A percentile compares a stretch with the other conserved stretches of the same genome.
Conservation (phyloP, 2,329 filamentous ascomycete genomes). For the Aspergillus tubingensis region DNA sequence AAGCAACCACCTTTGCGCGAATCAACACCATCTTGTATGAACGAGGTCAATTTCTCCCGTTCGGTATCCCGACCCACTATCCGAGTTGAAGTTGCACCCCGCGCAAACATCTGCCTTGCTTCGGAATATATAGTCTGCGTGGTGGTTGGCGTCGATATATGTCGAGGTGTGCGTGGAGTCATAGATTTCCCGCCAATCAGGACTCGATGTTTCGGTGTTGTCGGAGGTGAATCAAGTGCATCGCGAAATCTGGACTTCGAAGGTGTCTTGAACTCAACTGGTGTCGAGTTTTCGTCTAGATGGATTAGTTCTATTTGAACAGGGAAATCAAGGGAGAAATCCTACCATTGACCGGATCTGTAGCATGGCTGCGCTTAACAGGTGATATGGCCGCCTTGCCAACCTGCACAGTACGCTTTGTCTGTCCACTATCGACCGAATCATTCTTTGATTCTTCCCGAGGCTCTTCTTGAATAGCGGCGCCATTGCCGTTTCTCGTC, state of each 20-base stretch:
- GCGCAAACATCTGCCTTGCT: slow-evolving; percentile 82
- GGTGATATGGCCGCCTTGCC: slow-evolving; percentile 46
- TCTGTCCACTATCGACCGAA: slow-evolving; percentile 41
- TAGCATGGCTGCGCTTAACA: slow-evolving; percentile 48
- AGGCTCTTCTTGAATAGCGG: slow-evolving; percentile 32
- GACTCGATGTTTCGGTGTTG: slow-evolving; percentile 82
- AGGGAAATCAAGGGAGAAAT: background rate
- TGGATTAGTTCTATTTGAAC: slow-evolving; percentile 5
- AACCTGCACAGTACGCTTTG: slow-evolving; percentile 51
- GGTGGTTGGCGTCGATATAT: slow-evolving; percentile 65
- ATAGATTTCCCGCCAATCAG: slow-evolving; percentile 73
- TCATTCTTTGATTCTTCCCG: slow-evolving; percentile 23
- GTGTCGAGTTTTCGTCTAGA: slow-evolving; percentile 49
- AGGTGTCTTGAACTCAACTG: slow-evolving; percentile 48
- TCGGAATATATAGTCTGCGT: slow-evolving; percentile 79
- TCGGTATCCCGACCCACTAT: slow-evolving; percentile 76
- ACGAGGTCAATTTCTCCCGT: slow-evolving; percentile 65
- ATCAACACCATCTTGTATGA: slow-evolving; percentile 66
- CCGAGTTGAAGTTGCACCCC: slow-evolving; percentile 71
- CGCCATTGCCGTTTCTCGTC: slow-evolving; percentile 31
- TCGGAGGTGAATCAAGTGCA: slow-evolving; percentile 65
- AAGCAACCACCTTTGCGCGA: slow-evolving; percentile 73
- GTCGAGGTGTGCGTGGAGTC: slow-evolving; percentile 76
- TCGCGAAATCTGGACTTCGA: slow-evolving; percentile 68
- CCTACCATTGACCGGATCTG: slow-evolving; percentile 42